A percentile compares a stretch with the other conserved stretches of the same genome.
These are phyloP conservation scores for Penicillium nordicum DNA, from an alignment of 2,329 filamentous ascomycete species.

Conservation along the genomic window DNA sequence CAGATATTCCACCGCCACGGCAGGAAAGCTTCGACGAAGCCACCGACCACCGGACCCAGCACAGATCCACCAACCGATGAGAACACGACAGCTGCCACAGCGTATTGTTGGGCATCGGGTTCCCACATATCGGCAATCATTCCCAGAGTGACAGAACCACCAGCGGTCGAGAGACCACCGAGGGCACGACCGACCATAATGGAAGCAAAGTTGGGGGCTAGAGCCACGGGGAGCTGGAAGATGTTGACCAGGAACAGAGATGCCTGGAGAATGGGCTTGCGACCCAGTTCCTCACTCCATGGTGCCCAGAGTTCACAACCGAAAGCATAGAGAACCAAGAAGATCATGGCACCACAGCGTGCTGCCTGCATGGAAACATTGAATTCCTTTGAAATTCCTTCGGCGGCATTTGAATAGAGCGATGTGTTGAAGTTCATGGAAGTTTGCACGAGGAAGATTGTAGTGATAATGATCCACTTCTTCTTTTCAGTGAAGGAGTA, in stretches of 20 bases:
- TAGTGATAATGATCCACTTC: slow-evolving; percentile 70
- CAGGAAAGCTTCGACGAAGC: slow-evolving; percentile 66
- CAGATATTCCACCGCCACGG: slow-evolving; percentile 76
- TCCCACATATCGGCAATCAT: slow-evolving; percentile 76
- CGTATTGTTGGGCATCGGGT: slow-evolving; percentile 67
- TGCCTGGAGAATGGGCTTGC: slow-evolving; percentile 70
- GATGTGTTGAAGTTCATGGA: slow-evolving; percentile 79
- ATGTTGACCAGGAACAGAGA: slow-evolving; percentile 74
- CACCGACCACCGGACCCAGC: slow-evolving; percentile 73
- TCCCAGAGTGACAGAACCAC: slow-evolving; percentile 68
- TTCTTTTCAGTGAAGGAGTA: slow-evolving; percentile 59
- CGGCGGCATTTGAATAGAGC: slow-evolving; percentile 67
- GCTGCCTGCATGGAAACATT: slow-evolving; percentile 65
- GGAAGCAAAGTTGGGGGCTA: slow-evolving; percentile 69
- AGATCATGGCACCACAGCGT: slow-evolving; percentile 71
- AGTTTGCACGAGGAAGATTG: slow-evolving; percentile 70
- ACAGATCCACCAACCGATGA: slow-evolving; percentile 76
- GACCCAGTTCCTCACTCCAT: slow-evolving; percentile 79
- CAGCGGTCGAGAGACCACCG: slow-evolving; percentile 67
- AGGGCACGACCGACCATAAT: slow-evolving; percentile 68
- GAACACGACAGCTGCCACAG: slow-evolving; percentile 72
- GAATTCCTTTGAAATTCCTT: slow-evolving; percentile 65
- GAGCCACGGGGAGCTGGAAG: slow-evolving; percentile 68
- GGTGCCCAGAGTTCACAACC: slow-evolving; percentile 87
- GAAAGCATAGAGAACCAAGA: slow-evolving; percentile 76